phyloP scores from a whole-genome alignment of 2,329 filamentous ascomycete genomes.

The Trichoderma arundinaceum region DNA sequence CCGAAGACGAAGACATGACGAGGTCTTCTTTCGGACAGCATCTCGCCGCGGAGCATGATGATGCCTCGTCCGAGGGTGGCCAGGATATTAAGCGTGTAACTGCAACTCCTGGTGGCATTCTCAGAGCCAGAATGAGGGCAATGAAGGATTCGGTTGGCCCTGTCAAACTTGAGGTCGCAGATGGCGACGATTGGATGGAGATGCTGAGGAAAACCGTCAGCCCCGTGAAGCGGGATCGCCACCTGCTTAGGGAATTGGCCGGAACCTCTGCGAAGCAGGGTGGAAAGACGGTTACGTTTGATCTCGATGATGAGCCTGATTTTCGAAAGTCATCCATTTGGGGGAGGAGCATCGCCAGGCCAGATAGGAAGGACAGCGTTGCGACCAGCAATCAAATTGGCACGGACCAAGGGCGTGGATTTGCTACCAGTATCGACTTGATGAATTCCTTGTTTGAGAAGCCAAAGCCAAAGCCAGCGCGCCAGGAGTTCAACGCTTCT shows the following conservation, averaged over 20 bases:
- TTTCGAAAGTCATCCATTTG: conserved; percentile 50
- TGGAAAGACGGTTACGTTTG: conserved; percentile 39
- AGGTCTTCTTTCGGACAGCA: conserved; percentile 75
- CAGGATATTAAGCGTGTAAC: conserved; percentile 53
- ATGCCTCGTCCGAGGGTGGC: conserved; percentile 61
- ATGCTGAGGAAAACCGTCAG: conserved; percentile 94
- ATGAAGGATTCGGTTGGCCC: conserved; percentile 65
- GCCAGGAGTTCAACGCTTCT: conserved; percentile 59
- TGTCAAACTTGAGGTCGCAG: conserved; percentile 63
- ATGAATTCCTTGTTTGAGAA: conserved; percentile 93
- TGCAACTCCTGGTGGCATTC: conserved; percentile 63
- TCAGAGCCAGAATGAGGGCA: conserved; percentile 68
- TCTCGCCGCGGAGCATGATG: conserved; percentile 76
- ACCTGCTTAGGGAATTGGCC: conserved; percentile 66
- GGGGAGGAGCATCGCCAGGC: conserved; percentile 43
- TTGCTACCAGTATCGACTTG: conserved; percentile 88
- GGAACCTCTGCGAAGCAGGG: conserved; percentile 53
- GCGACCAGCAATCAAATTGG: conserved; percentile 43
- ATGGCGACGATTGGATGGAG: conserved; percentile 88
- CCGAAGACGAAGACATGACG: conserved; percentile 74
- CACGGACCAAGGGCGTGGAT: conserved; percentile 64
- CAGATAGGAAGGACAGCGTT: conserved; percentile 40
- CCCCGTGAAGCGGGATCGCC: conserved; percentile 89
- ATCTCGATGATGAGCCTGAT: conserved; percentile 55
- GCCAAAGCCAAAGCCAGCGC: conserved; percentile 66